These are phyloP conservation scores for Chrysosporium queenslandicum DNA, from an alignment of 2,329 filamentous ascomycete species.

Conservation along the genomic window DNA sequence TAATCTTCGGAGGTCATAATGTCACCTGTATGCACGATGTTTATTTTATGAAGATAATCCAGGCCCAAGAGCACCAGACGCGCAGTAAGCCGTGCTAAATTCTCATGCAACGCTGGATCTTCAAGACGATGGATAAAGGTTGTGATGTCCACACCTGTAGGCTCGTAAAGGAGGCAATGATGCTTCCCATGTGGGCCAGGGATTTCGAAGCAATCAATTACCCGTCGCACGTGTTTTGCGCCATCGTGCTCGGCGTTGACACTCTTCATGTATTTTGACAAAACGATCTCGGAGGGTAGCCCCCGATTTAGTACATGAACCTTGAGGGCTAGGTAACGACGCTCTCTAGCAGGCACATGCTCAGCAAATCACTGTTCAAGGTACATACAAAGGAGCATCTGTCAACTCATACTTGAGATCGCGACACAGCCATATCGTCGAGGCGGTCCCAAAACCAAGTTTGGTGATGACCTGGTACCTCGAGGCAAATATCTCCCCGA, in stretches of 20 bases:
- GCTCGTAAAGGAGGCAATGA: constrained; percentile 13
- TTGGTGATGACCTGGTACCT: constrained; percentile 13
- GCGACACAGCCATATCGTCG: constrained; percentile 13
- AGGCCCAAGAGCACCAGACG: constrained; percentile 6
- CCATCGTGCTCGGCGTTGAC: constrained; percentile 7
- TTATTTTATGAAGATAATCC: constrained; percentile 9
- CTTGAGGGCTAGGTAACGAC: constrained; percentile 10
- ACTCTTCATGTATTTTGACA: constrained; percentile 4
- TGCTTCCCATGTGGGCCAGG: constrained; percentile 6
- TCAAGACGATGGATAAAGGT: not conserved
- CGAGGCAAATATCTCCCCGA: no score
- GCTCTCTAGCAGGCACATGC: not conserved
- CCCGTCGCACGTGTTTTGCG: constrained; percentile 3
- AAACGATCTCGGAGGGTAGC: not conserved
- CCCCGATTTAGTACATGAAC: constrained; percentile 3
- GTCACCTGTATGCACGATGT: constrained; percentile 15
- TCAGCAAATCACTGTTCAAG: not conserved
- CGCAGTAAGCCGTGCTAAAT: not conserved
- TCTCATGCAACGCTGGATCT: not conserved
- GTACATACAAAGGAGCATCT: not conserved
- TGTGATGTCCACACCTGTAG: constrained; percentile 1
- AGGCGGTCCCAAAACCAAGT: constrained; percentile 12
- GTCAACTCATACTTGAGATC: constrained; percentile 3
- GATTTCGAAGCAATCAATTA: constrained; percentile 11
- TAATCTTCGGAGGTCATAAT: not conserved